These are phyloP conservation scores for Trypanosoma vivax DNA, from an alignment of 208 protist genomes.

Conservation along the genomic window DNA sequence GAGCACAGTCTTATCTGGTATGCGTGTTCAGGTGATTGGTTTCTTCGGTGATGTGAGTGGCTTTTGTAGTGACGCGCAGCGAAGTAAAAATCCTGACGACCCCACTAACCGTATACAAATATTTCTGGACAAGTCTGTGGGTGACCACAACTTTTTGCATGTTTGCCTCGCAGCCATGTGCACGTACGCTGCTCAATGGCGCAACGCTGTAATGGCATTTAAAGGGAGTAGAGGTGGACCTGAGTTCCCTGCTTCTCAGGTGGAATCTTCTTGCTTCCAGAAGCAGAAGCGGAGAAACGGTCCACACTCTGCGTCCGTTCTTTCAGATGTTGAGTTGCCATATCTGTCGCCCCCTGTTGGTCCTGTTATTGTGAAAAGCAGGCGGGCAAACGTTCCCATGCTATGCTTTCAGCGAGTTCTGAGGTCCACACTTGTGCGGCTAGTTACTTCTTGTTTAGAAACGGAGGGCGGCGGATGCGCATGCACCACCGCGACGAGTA, in stretches of 20 bases:
- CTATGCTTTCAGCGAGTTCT: slow-evolving; percentile 17
- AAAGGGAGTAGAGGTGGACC: neutral
- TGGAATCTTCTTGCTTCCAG: no score
- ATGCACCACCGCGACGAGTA: no score
- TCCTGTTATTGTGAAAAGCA: neutral
- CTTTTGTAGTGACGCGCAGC: neutral
- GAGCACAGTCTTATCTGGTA: slow-evolving; percentile 1
- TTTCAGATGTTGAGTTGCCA: neutral
- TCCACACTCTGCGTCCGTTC: no score
- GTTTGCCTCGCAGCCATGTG: slow-evolving; percentile 10
- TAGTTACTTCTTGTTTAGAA: neutral
- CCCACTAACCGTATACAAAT: no score
- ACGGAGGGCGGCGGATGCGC: no score
- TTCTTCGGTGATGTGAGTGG: slow-evolving; percentile 14
- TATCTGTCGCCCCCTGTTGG: slow-evolving; percentile 2
- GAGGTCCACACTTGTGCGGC: slow-evolving; percentile 2
- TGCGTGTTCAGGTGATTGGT: slow-evolving; percentile 8
- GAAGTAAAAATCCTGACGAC: no score
- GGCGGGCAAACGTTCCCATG: slow-evolving; percentile 16
- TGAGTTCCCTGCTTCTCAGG: neutral
- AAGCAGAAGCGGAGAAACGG: no score
- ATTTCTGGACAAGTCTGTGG: slow-evolving; percentile 18
- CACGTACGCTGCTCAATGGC: slow-evolving; percentile 18
- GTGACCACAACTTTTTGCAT: slow-evolving; percentile 24
- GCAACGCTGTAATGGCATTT: neutral